Base-by-base conservation (phyloP, 768 basidiomycete species). In the Coprinopsis cinerea region DNA sequence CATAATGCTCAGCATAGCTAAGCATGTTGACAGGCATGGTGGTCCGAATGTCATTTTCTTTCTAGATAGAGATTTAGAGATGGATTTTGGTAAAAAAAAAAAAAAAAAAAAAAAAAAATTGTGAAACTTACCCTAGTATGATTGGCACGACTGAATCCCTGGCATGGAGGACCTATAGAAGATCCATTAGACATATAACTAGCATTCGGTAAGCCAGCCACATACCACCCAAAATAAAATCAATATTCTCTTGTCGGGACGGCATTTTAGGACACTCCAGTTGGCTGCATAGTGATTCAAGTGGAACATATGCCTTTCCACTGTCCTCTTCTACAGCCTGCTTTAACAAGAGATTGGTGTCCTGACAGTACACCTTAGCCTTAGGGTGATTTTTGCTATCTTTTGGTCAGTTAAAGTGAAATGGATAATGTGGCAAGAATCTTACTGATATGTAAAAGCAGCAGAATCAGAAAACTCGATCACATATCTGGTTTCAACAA, bases 161-260 rank as follows among this genome's bases (percentile, higher is more conserved):
- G 88, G 57, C 87, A 89, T 11, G 87, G 87, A 2, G 86, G 85
- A 2, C 86, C 86, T 86, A 49, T 5, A 20, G 4, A 37, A n/a
- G 24, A 35, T 45, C 28, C 42, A 25, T 18, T 48, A 11, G 48
- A 26, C 11, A 43, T 15, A 48, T 14, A 17, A 34, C 40, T 15
- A 35, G 44, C 6, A 44, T 52, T 1, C 30, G 15, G 30, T 7
- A 32, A 1, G 25, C 32, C 10, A 24, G 55, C 35, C 15, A 63
- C 75, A 41, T 65, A 83, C 85, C 84, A 51, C 87, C 85, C 62
- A 75, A 85, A n/a, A 89, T 78, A 48, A 89, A 76, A 55, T 86
- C 83, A 2, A 86, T 76, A 13, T 80, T 74, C 3, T 76, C 77
- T 3, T 74, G 76, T 32, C 70, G 75, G 50, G 68, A 67, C 5